These are phyloP conservation scores for Apiospora malaysiana DNA, from an alignment of 2,329 filamentous ascomycete genomes.

Conservation along the genomic window DNA sequence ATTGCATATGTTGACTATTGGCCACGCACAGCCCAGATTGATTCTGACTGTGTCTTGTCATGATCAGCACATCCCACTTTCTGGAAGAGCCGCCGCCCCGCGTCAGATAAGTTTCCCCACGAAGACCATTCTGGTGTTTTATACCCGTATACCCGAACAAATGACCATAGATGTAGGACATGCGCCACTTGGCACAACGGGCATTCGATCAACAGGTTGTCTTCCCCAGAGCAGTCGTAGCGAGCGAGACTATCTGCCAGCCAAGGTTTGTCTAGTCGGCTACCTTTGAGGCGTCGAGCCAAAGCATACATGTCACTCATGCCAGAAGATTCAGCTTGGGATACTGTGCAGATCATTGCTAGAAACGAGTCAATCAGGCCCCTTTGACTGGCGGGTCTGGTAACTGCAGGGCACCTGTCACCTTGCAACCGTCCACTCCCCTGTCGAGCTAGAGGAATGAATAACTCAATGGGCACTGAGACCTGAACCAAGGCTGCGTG, in stretches of 20 bases:
- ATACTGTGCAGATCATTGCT: slow-evolving; percentile 18
- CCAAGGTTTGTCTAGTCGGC: background rate
- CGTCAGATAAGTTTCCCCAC: background rate
- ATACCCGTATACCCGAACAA: slow-evolving; percentile 11
- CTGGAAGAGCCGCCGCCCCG: background rate
- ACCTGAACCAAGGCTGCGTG: slow-evolving; percentile 3
- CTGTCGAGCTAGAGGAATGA: background rate
- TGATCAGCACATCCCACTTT: background rate
- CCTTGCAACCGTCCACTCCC: slow-evolving; percentile 5
- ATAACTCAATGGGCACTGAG: background rate
- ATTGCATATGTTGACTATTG: slow-evolving; percentile 5
- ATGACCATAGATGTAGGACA: background rate
- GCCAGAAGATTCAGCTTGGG: slow-evolving; percentile 16
- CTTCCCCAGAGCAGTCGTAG: background rate
- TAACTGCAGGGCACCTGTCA: slow-evolving; percentile 20
- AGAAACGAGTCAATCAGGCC: background rate
- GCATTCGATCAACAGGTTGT: background rate
- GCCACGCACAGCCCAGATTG: background rate
- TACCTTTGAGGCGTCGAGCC: slow-evolving; percentile 10
- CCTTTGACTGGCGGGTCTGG: slow-evolving; percentile 6
- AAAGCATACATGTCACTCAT: slow-evolving; percentile 17
- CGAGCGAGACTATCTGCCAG: background rate
- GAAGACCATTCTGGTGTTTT: background rate
- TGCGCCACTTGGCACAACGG: background rate
- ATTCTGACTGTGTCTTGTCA: background rate